Conservation (phyloP, 108 stramenopile species). For the Skeletonema potamos region DNA sequence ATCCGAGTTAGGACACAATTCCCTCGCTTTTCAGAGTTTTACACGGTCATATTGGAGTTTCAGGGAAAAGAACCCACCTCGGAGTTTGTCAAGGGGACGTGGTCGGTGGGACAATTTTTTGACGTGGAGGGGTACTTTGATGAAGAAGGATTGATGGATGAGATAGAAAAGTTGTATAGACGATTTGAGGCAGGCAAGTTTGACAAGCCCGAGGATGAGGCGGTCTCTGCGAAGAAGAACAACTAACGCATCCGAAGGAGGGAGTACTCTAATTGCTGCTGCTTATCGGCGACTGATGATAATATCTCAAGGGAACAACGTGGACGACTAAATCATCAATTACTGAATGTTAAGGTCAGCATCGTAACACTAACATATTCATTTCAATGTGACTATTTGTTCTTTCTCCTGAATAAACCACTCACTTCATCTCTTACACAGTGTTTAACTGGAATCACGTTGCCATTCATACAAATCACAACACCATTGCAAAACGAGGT, state of each 20-base stretch:
- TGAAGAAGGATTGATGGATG: conserved; percentile 70
- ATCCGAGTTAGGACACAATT: conserved; percentile 80
- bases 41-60: conserved; percentile 83
- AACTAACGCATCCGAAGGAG: background rate
- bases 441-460: conserved; percentile 21
- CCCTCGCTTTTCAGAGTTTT: conserved; percentile 87
- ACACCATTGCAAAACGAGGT: conserved; percentile 18
- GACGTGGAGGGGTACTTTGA: conserved; percentile 93
- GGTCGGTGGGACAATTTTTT: conserved; percentile 91
- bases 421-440: conserved; percentile 24
- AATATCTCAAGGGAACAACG: too few relatives aligned
- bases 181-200: conserved; percentile 74
- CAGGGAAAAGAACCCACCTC: conserved; percentile 39
- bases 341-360: background rate
- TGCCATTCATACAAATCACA: conserved; percentile 48
- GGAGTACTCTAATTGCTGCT: background rate
- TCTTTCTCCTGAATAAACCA: background rate
- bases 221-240: conserved; percentile 8
- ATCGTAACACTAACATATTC: background rate
- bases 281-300: too few relatives aligned
- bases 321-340: too few relatives aligned
- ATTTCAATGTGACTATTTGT: too few relatives aligned
- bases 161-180: conserved; percentile 61
- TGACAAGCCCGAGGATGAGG: conserved; percentile 39
- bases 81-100: conserved; percentile 68